Conservation (phyloP, 1,284 basidiomycete genomes). For the Cutaneotrichosporon curvatum region DNA sequence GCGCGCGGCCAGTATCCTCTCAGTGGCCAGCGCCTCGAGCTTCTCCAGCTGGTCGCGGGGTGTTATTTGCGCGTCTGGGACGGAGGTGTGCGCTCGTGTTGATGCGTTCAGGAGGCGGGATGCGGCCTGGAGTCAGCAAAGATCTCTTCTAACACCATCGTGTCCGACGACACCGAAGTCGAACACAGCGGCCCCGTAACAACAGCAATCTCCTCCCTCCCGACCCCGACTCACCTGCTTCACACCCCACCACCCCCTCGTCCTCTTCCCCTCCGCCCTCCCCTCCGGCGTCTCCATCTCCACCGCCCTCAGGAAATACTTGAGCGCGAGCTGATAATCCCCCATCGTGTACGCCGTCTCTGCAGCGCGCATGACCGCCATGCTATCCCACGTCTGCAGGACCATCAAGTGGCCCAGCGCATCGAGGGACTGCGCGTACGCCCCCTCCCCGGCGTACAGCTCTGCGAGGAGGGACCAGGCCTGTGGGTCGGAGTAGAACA, state of each 20-base stretch:
- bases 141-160: no score
- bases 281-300: conserved; percentile 68
- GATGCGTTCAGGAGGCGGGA: conserved; percentile 49
- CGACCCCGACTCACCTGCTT: conserved; percentile 58
- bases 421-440: conserved; percentile 50
- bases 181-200: no score
- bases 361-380: conserved; percentile 30
- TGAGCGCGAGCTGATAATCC: conserved; percentile 66
- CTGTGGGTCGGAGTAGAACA: conserved; percentile 84
- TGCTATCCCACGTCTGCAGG: conserved; percentile 38
- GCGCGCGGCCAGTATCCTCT: conserved; percentile 50
- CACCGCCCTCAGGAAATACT: conserved; percentile 70
- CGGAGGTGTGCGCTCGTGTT: conserved; percentile 40
- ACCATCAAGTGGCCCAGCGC: conserved; percentile 38
- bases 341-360: conserved; percentile 45
- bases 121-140: conserved; percentile 52
- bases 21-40: conserved; percentile 65
- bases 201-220: no score
- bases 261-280: conserved; percentile 14
- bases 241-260: conserved; percentile 71
- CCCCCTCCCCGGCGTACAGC: conserved; percentile 68
- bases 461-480: conserved; percentile 92
- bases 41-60: conserved; percentile 50
- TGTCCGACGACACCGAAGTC: no score
- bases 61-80: conserved; percentile 56